A percentile compares a stretch with the other conserved stretches of the same genome.
Conservation (phyloP, 129 eudicot species). For the Escallonia rubra region DNA sequence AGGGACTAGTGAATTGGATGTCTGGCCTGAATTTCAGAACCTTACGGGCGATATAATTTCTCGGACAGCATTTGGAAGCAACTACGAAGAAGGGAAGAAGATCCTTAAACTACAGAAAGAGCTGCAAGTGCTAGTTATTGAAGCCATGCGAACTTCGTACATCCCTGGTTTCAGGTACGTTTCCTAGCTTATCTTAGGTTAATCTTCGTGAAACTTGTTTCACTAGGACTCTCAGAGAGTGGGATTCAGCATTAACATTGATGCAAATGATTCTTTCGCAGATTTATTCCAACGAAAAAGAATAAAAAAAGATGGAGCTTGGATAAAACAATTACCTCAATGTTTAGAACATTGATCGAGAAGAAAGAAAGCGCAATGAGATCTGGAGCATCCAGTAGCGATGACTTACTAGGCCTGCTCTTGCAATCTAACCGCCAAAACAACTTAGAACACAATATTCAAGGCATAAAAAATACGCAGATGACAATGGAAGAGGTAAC, state of each 20-base stretch:
- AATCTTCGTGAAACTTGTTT: too few species aligned
- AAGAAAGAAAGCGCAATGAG: conserved; percentile 18
- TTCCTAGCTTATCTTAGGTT: not conserved
- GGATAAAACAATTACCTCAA: conserved; percentile 34
- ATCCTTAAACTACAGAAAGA: conserved; percentile 41
- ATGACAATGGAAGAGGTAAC: conserved; percentile 42
- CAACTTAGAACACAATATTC: conserved; percentile 5
- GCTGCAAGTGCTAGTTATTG: conserved; percentile 26
- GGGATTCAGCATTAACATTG: too few species aligned
- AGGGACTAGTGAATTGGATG: conserved; percentile 35
- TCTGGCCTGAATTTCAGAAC: conserved; percentile 40
- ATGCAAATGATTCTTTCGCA: not conserved
- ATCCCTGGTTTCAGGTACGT: conserved; percentile 54
- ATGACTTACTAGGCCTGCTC: conserved; percentile 46
- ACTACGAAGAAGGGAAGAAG: conserved; percentile 38
- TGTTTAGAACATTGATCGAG: conserved; percentile 33
- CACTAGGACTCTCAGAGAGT: too few species aligned
- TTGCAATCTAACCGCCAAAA: conserved; percentile 28
- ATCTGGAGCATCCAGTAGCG: conserved; percentile 17
- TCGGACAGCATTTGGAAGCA: conserved; percentile 52
- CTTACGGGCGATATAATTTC: conserved; percentile 43
- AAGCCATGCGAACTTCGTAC: conserved; percentile 34
- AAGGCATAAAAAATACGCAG: not conserved
- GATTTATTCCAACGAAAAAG: conserved; percentile 52
- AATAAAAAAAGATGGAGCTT: conserved; percentile 36